Base-by-base conservation (phyloP, 108 stramenopile genomes). In the Cyclotella atomus region DNA sequence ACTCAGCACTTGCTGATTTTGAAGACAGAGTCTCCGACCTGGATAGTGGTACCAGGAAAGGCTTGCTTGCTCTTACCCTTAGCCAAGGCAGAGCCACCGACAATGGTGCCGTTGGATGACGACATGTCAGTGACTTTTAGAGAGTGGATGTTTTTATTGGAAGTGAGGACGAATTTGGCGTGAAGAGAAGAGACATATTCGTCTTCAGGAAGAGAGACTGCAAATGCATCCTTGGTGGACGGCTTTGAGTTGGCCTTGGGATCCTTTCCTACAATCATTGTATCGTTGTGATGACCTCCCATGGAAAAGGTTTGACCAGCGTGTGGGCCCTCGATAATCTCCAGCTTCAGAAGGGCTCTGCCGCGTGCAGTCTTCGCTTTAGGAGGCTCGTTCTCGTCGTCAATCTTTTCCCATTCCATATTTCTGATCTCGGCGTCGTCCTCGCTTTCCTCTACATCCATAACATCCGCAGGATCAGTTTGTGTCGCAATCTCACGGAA, bases 31-130 rank as follows among this genome's bases (percentile, higher is more conserved):
- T 73, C 65, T 3, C 91, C 91, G n/a, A 91, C 56, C 20, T 44
- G 63, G 43, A 91, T 88, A 38, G 59, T 81, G 60, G 85, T 83
- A 34, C 82, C 84, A 65, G 81, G 57, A 57, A 91, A 91, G 0
- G 83, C 88, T 29, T 84, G 82, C 32, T 59, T 77, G 34, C 73
- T 77, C 45, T 83, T 85, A 5, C 86, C 85, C 21, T 50, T 75
- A 7, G 65, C 55, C 43, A 91, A 53, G 15, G 32, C 23, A n/a
- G 44, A 59, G n/a, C 69, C 60, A 44, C 87, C 87, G 55, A 91
- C 79, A 41, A 76, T 60, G n/a, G 88, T 88, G 9, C 79, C 76
- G 16, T 62, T 77, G 20, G 81, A 59, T 0, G 80, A 84, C 50
- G 84, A 82, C 50, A 89, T 73, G 38, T 88, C 86, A 32, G 70